phyloP scores from a whole-genome alignment of 345 rosid species.

The Eutrema yunnanense region DNA sequence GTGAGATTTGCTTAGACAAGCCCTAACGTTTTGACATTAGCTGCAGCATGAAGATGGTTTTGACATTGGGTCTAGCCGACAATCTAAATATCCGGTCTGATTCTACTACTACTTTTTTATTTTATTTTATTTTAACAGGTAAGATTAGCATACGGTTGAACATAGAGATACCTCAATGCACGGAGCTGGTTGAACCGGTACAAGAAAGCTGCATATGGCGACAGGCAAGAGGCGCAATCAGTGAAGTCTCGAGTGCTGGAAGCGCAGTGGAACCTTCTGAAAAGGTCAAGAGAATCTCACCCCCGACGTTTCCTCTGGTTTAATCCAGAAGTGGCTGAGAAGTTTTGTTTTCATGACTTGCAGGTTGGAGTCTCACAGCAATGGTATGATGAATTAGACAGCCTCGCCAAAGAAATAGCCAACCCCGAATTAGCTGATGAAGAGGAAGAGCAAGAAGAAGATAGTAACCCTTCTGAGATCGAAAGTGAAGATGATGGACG shows the following conservation, averaged over 20 bases:
- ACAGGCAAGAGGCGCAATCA: slow-evolving; percentile 79
- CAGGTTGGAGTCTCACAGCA: slow-evolving; percentile 90
- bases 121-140: slow-evolving; percentile 40
- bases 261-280: slow-evolving; percentile 42
- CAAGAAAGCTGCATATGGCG: slow-evolving; percentile 79
- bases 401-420: slow-evolving; percentile 55
- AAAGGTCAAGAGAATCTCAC: slow-evolving; percentile 59
- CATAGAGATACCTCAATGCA: slow-evolving; percentile 56
- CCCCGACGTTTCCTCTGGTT: background rate
- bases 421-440: slow-evolving; percentile 40
- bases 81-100: background rate
- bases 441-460: slow-evolving; percentile 31
- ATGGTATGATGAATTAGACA: slow-evolving; percentile 89
- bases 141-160: slow-evolving; percentile 51
- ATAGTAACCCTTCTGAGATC: slow-evolving; percentile 13
- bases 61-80: background rate
- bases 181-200: slow-evolving; percentile 70
- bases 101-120: background rate
- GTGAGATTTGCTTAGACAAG: slow-evolving; percentile 24
- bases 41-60: background rate
- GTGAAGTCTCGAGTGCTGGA: slow-evolving; percentile 38
- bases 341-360: slow-evolving; percentile 1
- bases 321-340: background rate
- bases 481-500: slow-evolving; percentile 41
- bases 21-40: background rate